Base-by-base conservation (phyloP, 2,329 filamentous ascomycete genomes). In the Aspergillus brunneoviolaceus region DNA sequence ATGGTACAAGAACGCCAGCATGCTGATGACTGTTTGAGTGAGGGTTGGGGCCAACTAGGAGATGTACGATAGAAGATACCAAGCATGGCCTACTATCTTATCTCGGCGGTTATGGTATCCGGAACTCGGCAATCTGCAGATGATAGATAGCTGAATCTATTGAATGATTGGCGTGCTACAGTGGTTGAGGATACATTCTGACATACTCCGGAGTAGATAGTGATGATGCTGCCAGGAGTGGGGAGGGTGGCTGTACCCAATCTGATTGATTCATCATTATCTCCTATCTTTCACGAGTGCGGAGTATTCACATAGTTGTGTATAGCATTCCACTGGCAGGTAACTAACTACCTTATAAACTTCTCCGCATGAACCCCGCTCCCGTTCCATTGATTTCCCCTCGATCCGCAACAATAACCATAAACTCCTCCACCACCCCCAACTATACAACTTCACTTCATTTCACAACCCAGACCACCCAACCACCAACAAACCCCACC, bases 1-100 rank as follows among this genome's bases (percentile, higher is more conserved):
- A 69, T 97, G 95, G 89, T 99, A 98, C 79, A 90, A 91, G 79
- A 99, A 99, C 77, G 93, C 94, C 56, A 95, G 90, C 76, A 90
- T 97, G 69, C 85, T 98, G 84, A 88, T 92, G 54, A 97, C 93
- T 56, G 85, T 95, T 67, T 96, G 39, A 42, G 70, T 57, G 60
- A 70, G 56, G 59, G 58, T 23, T 50, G 47, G 50, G 25, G 51
- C 4, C 23, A 23, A 23, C 23, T 23, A 35, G 50, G 35, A 45
- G 33, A 57, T 57, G 51, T 52, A 42, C 14, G 16, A 23, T 52
- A 51, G 19, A 39, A 50, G 39, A 57, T 31, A 58, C 29, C 35
- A 31, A 27, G 54, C 53, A 33, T 49, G 48, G 16, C 10, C 29
- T 53, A 33, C 31, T 60, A 31, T 33, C 47, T 56, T 39, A 11